These are phyloP conservation scores for Globisporangium ultimum DNA, from an alignment of 352 stramenopile genomes.

Conservation along the genomic window DNA sequence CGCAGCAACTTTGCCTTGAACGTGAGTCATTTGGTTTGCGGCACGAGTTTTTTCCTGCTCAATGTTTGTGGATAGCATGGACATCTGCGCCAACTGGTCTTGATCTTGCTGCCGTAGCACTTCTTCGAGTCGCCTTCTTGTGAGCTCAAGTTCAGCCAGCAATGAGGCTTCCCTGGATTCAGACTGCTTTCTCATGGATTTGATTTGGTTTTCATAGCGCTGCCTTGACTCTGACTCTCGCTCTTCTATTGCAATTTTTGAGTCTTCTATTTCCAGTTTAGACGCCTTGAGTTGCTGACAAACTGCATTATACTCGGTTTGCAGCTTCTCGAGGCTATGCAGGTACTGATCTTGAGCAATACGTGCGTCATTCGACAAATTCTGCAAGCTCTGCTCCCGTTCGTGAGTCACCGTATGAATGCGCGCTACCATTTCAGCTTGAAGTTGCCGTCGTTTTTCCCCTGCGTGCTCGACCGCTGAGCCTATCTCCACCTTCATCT, in stretches of 20 bases:
- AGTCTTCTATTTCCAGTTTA: conserved; percentile 33
- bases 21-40: conserved; percentile 31
- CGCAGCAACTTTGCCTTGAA: conserved; percentile 49
- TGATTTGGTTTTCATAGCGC: conserved; percentile 22
- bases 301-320: conserved; percentile 36
- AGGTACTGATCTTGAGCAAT: conserved; percentile 57
- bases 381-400: conserved; percentile 24
- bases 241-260: conserved; percentile 35
- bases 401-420: conserved; percentile 24
- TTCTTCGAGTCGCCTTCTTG: conserved; percentile 39
- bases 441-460: conserved; percentile 25
- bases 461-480: conserved; percentile 17
- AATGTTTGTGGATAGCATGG: conserved; percentile 38
- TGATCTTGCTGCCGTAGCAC: conserved; percentile 55
- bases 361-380: conserved; percentile 36
- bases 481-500: conserved; percentile 25
- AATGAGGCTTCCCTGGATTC: conserved; percentile 15
- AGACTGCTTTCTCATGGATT: conserved; percentile 16
- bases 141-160: conserved; percentile 33
- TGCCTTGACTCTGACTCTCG: conserved; percentile 18
- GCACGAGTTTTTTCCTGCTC: conserved; percentile 42
- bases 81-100: conserved; percentile 61
- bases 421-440: conserved; percentile 25
- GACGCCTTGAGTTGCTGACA: conserved; percentile 23
- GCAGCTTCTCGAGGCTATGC: conserved; percentile 39